These are phyloP conservation scores for Dipteronia dyeriana DNA, from an alignment of 345 rosid genomes.

Conservation along the genomic window DNA sequence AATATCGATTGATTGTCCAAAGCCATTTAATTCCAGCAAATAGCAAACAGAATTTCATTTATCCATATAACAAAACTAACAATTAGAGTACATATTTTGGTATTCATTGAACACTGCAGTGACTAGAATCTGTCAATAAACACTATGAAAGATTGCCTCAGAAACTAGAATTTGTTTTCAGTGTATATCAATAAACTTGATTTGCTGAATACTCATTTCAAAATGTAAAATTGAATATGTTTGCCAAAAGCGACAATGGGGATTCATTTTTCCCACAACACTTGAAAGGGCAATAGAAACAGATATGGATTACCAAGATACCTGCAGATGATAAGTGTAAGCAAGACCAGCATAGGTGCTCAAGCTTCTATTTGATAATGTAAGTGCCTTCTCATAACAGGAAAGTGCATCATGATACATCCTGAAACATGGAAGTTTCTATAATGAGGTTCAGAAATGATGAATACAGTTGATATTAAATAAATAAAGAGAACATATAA, in stretches of 20 bases:
- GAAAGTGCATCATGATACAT: slow-evolving; percentile 67
- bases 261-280: not conserved
- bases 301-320: slow-evolving; percentile 25
- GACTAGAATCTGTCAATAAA: not conserved
- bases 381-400: slow-evolving; percentile 81
- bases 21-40: not conserved
- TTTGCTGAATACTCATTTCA: not conserved
- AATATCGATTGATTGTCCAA: not conserved
- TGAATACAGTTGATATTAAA: not conserved
- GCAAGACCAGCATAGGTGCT: slow-evolving; percentile 98
- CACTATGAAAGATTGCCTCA: not conserved
- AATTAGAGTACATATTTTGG: not conserved
- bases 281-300: not conserved
- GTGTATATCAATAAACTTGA: not conserved
- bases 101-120: not conserved
- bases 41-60: not conserved
- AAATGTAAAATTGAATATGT: not conserved
- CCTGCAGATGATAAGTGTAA: slow-evolving; percentile 95
- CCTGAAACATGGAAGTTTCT: slow-evolving; percentile 42
- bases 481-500: not conserved
- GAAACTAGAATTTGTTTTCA: not conserved
- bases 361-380: slow-evolving; percentile 75
- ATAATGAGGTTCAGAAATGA: slow-evolving; percentile 20
- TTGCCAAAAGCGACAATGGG: not conserved
- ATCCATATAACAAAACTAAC: not conserved